Evolutionary conservation across 257 asterid species (phyloP).

Genomic region (Coffea canephora): DNA sequence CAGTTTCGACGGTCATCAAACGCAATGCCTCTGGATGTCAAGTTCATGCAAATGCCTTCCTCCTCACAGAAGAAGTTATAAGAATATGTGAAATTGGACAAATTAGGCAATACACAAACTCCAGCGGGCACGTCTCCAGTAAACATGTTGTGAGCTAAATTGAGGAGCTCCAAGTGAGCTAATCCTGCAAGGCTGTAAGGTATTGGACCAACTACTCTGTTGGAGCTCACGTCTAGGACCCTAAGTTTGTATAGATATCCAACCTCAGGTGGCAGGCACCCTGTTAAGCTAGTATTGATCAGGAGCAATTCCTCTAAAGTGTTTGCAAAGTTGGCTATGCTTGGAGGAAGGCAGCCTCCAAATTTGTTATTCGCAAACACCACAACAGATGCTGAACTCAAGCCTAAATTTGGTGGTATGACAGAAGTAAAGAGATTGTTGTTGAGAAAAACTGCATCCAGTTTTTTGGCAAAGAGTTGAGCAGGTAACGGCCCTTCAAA

Average conservation of each 20-base stretch:
- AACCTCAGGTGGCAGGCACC: slow-evolving; percentile 64
- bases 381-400: slow-evolving; percentile 52
- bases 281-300: slow-evolving; percentile 54
- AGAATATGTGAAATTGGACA: slow-evolving; percentile 46
- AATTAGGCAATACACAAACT: slow-evolving; percentile 50
- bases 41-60: slow-evolving; percentile 49
- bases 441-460: slow-evolving; percentile 65
- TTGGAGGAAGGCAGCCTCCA: slow-evolving; percentile 59
- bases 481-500: slow-evolving; percentile 70
- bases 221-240: slow-evolving; percentile 57
- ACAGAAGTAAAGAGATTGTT: slow-evolving; percentile 46
- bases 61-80: slow-evolving; percentile 62
- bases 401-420: slow-evolving; percentile 49
- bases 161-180: slow-evolving; percentile 48
- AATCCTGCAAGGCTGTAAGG: slow-evolving; percentile 63
- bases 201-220: slow-evolving; percentile 51
- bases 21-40: slow-evolving; percentile 42
- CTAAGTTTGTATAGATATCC: slow-evolving; percentile 58
- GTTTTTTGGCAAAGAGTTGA: slow-evolving; percentile 41
- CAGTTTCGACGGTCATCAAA: slow-evolving; percentile 65
- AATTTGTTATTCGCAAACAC: slow-evolving; percentile 68
- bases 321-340: slow-evolving; percentile 52
- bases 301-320: slow-evolving; percentile 57
- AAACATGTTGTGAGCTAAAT: slow-evolving; percentile 61
- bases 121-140: slow-evolving; percentile 61